These are phyloP conservation scores for Claviceps citrina DNA, from an alignment of 2,329 filamentous ascomycete species.

Conservation along the genomic window DNA sequence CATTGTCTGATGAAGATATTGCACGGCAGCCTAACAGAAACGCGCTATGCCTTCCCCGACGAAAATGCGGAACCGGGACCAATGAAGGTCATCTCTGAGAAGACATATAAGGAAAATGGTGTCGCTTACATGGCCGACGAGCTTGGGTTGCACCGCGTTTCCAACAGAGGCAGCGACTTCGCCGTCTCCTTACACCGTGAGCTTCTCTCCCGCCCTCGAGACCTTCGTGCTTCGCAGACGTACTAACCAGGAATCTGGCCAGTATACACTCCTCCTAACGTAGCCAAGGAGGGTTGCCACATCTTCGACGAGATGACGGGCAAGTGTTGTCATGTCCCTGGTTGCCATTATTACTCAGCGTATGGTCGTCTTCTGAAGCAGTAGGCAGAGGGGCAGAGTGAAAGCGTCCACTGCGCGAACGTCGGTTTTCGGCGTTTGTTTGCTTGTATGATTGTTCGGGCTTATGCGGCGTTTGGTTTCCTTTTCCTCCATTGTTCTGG, in stretches of 20 bases:
- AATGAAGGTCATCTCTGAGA: slow-evolving; percentile 51
- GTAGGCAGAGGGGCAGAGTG: slow-evolving; percentile 8
- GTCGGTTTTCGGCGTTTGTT: background rate
- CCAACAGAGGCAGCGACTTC: slow-evolving; percentile 58
- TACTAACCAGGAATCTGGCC: slow-evolving; percentile 16
- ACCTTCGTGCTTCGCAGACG: slow-evolving; percentile 11
- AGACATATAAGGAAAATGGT: slow-evolving; percentile 50
- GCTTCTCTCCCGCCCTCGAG: slow-evolving; percentile 13
- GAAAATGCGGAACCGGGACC: slow-evolving; percentile 32
- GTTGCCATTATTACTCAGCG: slow-evolving; percentile 56
- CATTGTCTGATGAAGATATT: slow-evolving; percentile 90
- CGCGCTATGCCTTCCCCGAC: slow-evolving; percentile 59
- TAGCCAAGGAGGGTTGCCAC: slow-evolving; percentile 65
- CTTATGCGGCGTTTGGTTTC: slow-evolving; percentile 4
- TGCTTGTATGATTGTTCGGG: background rate
- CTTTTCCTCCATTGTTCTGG: background rate
- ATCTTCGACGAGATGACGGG: slow-evolving; percentile 69
- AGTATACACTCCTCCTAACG: slow-evolving; percentile 81
- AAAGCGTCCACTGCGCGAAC: background rate
- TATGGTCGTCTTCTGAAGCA: slow-evolving; percentile 36
- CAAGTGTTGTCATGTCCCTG: slow-evolving; percentile 52
- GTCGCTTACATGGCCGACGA: slow-evolving; percentile 88
- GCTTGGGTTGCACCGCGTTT: slow-evolving; percentile 71
- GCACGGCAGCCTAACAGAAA: slow-evolving; percentile 64
- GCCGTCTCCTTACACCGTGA: slow-evolving; percentile 70